Evolutionary conservation across 495 filamentous ascomycete species (phyloP), one percentile per base, ranked within the genome.

Genomic region (Hyaloscypha bicolor): DNA sequence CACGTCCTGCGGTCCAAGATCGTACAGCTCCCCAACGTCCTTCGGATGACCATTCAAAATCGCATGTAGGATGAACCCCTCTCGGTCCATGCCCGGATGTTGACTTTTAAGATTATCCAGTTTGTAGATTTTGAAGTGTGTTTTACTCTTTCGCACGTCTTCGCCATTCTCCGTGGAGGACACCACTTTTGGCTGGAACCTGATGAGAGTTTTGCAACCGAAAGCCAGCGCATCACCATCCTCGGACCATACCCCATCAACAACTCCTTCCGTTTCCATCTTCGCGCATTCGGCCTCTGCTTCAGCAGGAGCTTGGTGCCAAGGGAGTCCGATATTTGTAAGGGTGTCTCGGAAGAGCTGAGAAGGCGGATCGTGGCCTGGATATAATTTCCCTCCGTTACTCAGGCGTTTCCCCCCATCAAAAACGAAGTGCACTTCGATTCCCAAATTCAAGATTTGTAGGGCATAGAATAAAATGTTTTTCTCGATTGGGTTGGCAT

Each of bases 171-270:
- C 62, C 5, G 61, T 53, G 2, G 62, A 39, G 9, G 51, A 52
- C 11, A n/a, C 57, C 22, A 57, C 56, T 53, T 69, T 48, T 2
- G 9, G 56, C 45, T 68, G 66, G 58, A 71, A 75, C 32, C 64
- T 63, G 22, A 76, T 64, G 0, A 74, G 51, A 29, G 63, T 73
- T 29, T 63, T 60, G 57, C 67, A 72, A 4, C 74, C 71, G 48
- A 73, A 74, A 57, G 74, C 72, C 21, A 75, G 64, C 9, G 65
- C 63, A 57, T 73, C 72, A 9, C 69, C 73, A 63, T 76, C 68
- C n/a, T 76, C 74, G 1, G 74, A 74, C 74, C 72, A 76, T 9
- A 73, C 66, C 19, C 60, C 74, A 53, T 75, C 71, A 14, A 75
- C 66, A 9, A 75, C 16, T n/a, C 68, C 71, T 9, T 70, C 62